Evolutionary conservation across 495 filamentous ascomycete species (phyloP), one percentile per base, ranked within the genome.

Genomic region (Halenospora varia): DNA sequence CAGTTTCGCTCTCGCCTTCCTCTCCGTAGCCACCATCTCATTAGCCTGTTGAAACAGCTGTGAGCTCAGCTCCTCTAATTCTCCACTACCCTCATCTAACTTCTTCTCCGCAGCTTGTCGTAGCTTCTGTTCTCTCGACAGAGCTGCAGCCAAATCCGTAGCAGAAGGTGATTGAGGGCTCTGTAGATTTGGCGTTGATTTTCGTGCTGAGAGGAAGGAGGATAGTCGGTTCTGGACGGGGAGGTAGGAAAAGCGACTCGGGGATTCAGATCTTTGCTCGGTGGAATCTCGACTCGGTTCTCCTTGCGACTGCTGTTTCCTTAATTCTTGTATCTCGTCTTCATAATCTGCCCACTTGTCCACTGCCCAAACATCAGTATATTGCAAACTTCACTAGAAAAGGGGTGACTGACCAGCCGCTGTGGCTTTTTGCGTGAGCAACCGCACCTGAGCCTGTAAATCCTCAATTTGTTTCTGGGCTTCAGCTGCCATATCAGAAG

Each of bases 341-440:
- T 98, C 94, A 80, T 96, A 96, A 75, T 96, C 89, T 66, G 91
- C 88, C 71, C 91, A 85, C 75, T 90, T 88, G 73, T 91, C 85
- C 53, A 68, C 65, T 68, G 18, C 20, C 39, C 26, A 44, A 15
- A 6, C 25, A 22, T 41, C 40, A 53, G 26, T 25, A 35, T 35
- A 23, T 52, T 56, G 17, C 26, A n/a, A 20, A n/a, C 18, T 19
- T 39, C 15, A 39, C 20, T 20, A 20, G 17, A 20, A 55, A 24
- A 19, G 40, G 44, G 56, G 25, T 48, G 56, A 78, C 83, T 63
- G 75, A 91, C 89, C 85, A 48, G 91, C 88, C 26, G 85, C 79
- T 0, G 84, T 80, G 39, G 89, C 89, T 70, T 92, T 95, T 52
- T 83, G 75, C 56, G 85, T 95, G 55, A 97, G 75, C 24, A 80